Evolutionary conservation across 2,329 filamentous ascomycete genomes (phyloP).

Genomic region (Hypoxylon sp.): DNA sequence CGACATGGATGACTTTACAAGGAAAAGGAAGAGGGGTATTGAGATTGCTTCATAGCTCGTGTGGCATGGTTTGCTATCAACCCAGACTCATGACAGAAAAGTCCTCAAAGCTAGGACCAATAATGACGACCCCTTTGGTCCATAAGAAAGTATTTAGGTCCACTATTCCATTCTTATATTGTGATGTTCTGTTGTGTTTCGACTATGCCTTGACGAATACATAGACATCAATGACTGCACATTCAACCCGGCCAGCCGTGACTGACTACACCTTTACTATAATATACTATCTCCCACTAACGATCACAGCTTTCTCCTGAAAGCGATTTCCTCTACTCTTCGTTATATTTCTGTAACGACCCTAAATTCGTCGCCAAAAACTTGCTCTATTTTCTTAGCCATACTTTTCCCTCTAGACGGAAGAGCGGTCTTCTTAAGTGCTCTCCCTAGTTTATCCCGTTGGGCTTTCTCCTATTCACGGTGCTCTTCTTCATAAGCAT

Average conservation of each 20-base stretch:
- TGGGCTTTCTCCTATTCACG: neutral
- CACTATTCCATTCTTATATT: neutral
- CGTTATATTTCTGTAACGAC: neutral
- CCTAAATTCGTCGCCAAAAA: neutral
- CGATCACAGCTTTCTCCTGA: neutral
- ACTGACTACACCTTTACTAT: neutral
- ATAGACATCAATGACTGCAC: neutral
- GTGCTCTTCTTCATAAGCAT: neutral
- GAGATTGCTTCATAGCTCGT: constrained; percentile 13
- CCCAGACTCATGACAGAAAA: neutral
- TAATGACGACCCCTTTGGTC: constrained; percentile 1
- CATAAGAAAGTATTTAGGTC: constrained; percentile 18
- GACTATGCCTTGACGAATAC: neutral
- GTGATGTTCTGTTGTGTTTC: neutral
- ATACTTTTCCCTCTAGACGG: neutral
- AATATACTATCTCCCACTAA: neutral
- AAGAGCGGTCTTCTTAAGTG: neutral
- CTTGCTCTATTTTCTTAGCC: neutral
- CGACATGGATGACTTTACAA: constrained; percentile 6
- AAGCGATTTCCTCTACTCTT: neutral
- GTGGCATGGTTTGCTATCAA: constrained; percentile 3
- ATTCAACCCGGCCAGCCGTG: neutral
- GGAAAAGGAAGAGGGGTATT: constrained; percentile 33
- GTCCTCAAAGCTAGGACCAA: neutral
- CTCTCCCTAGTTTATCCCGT: neutral